Evolutionary conservation across 2,329 filamentous ascomycete genomes (phyloP).

Genomic region (Gnomoniopsis smithogilvyi): DNA sequence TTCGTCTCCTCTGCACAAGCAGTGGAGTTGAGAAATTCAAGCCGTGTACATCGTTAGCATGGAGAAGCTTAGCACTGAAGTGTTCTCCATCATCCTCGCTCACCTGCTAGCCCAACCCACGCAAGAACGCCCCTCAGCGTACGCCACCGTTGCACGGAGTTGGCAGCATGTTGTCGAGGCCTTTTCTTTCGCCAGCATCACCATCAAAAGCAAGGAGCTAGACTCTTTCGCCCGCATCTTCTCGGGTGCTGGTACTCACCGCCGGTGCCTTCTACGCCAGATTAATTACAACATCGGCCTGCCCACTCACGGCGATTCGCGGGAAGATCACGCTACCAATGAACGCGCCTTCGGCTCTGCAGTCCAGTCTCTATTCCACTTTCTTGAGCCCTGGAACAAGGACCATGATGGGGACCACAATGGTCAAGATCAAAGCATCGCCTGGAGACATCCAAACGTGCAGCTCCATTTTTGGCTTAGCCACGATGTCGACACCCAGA

Average conservation of each 20-base stretch:
- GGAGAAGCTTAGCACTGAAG: no score
- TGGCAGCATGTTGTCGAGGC: not conserved
- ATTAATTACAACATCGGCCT: not conserved
- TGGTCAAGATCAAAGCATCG: not conserved
- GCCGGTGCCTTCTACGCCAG: not conserved
- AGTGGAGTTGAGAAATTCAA: no score
- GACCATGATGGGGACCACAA: not conserved
- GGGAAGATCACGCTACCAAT: not conserved
- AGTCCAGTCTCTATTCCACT: not conserved
- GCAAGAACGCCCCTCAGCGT: not conserved
- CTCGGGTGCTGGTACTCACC: not conserved
- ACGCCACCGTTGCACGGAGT: not conserved
- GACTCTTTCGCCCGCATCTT: not conserved
- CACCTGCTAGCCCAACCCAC: no score
- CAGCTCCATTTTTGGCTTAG: not conserved
- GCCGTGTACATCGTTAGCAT: no score
- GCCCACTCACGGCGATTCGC: not conserved
- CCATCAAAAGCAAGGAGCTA: not conserved
- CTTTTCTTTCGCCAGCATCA: not conserved
- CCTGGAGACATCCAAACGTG: not conserved
- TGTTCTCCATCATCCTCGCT: no score
- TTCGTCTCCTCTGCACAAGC: no score
- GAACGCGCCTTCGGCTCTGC: not conserved
- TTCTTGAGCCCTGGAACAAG: not conserved
- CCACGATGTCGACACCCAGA: not conserved